phyloP scores from a whole-genome alignment of 169 alveolate genomes.

The Plasmodium knowlesi region DNA sequence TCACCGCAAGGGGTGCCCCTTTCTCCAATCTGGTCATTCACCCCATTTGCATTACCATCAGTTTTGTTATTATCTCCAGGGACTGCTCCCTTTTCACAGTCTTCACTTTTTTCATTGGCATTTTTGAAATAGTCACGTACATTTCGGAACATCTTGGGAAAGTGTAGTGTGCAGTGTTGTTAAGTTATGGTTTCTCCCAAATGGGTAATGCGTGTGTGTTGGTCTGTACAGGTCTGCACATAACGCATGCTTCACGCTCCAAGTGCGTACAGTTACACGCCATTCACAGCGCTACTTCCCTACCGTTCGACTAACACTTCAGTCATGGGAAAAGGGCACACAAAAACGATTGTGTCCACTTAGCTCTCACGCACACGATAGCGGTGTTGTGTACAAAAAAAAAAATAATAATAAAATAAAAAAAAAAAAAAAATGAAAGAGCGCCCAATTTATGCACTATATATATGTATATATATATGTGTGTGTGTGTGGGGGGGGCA shows the following conservation, averaged over 20 bases:
- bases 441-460: not conserved
- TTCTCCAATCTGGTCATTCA: conserved; percentile 23
- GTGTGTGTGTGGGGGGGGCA: no score
- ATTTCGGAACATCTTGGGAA: conserved; percentile 43
- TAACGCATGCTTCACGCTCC: not conserved
- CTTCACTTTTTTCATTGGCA: conserved; percentile 77
- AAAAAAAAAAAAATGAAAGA: not conserved
- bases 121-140: conserved; percentile 50
- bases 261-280: not conserved
- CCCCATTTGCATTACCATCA: not conserved
- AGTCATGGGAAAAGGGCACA: not conserved
- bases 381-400: not conserved
- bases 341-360: not conserved
- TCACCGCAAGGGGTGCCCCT: not conserved
- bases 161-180: not conserved
- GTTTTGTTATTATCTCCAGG: not conserved
- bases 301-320: not conserved
- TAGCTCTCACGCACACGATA: not conserved
- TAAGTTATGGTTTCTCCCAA: not conserved
- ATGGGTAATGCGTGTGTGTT: not conserved
- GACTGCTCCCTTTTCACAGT: conserved; percentile 5
- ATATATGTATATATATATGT: no score
- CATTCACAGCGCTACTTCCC: not conserved
- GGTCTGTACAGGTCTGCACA: not conserved
- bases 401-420: not conserved